Conservation (phyloP, 2,329 filamentous ascomycete species). For the Stemphylium lycopersici region DNA sequence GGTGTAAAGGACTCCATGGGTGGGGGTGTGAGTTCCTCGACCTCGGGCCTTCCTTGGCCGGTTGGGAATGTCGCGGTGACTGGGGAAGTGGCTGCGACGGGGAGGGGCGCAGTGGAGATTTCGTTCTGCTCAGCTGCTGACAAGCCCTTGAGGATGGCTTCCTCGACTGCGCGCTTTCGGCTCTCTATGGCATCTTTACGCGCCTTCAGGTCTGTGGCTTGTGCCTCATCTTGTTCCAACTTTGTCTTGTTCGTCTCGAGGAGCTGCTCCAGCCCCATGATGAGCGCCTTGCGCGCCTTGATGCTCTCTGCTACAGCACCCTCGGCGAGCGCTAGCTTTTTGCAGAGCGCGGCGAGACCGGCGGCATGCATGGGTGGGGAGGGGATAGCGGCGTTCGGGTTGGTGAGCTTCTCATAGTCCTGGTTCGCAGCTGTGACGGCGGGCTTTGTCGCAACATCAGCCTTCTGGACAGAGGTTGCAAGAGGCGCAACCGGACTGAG, state of each 20-base stretch:
- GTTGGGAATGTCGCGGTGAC: slow-evolving; percentile 20
- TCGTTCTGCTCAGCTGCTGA: slow-evolving; percentile 64
- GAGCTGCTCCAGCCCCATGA: slow-evolving; percentile 81
- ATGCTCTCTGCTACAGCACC: slow-evolving; percentile 88
- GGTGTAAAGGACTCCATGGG: slow-evolving; percentile 63
- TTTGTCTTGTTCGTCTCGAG: slow-evolving; percentile 74
- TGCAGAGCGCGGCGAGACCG: slow-evolving; percentile 85
- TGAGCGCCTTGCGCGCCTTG: slow-evolving; percentile 78
- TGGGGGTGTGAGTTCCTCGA: slow-evolving; percentile 88
- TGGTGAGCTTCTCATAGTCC: slow-evolving; percentile 84
- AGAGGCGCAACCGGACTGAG: slow-evolving; percentile 75
- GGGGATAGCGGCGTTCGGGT: slow-evolving; percentile 70
- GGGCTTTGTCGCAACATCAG: slow-evolving; percentile 70
- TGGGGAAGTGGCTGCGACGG: slow-evolving; percentile 26
- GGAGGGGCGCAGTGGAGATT: slow-evolving; percentile 49
- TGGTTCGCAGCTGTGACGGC: slow-evolving; percentile 73
- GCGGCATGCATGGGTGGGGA: slow-evolving; percentile 91
- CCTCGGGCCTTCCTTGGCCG: slow-evolving; percentile 72
- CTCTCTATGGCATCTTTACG: slow-evolving; percentile 75
- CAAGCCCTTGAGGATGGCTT: slow-evolving; percentile 85
- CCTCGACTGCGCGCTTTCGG: slow-evolving; percentile 88
- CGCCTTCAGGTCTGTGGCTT: slow-evolving; percentile 67
- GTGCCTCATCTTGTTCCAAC: slow-evolving; percentile 71
- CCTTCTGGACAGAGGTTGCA: slow-evolving; percentile 76
- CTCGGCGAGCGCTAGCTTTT: slow-evolving; percentile 85